These are phyloP conservation scores for Tuber melanosporum DNA, from an alignment of 495 filamentous ascomycete genomes.

Conservation along the genomic window DNA sequence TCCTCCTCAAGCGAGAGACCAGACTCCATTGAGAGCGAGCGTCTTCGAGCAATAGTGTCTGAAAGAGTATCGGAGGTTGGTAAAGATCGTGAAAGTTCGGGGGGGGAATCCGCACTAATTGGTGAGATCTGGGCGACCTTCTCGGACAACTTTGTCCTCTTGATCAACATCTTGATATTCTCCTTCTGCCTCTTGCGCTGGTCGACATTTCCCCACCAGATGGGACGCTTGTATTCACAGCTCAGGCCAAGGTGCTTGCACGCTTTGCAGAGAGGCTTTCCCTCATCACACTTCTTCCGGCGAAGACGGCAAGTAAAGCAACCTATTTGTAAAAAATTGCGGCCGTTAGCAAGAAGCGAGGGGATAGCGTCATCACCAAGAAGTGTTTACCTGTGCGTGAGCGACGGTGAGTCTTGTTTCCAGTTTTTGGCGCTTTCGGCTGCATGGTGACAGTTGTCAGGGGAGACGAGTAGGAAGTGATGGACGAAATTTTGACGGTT, in stretches of 20 bases:
- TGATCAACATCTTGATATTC: conserved; percentile 91
- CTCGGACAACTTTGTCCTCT: conserved; percentile 87
- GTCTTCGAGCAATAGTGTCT: conserved; percentile 59
- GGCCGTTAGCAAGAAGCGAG: conserved; percentile 35
- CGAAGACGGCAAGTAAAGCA: conserved; percentile 96
- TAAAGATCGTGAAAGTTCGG: conserved; percentile 71
- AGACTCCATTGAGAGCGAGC: conserved; percentile 71
- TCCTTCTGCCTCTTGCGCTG: conserved; percentile 83
- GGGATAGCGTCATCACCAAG: conserved; percentile 15
- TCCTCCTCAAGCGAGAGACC: conserved; percentile 57
- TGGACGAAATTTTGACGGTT: conserved; percentile 10
- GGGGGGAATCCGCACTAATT: conserved; percentile 58
- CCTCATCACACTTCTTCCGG: conserved; percentile 97
- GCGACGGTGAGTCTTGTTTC: conserved; percentile 79
- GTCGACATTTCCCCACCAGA: conserved; percentile 94
- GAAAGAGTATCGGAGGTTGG: conserved; percentile 75
- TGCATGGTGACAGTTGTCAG: conserved; percentile 41
- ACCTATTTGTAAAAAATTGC: conserved; percentile 50
- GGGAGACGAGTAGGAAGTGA: conserved; percentile 2
- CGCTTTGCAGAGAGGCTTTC: conserved; percentile 73
- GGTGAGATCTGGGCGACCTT: conserved; percentile 57
- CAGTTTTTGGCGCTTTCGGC: conserved; percentile 53
- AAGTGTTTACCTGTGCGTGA: conserved; percentile 71
- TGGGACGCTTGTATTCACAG: conserved; percentile 93
- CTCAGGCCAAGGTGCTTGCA: conserved; percentile 79